Evolutionary conservation across 2,329 filamentous ascomycete genomes (phyloP).

Genomic region (Verticillium alfalfae): DNA sequence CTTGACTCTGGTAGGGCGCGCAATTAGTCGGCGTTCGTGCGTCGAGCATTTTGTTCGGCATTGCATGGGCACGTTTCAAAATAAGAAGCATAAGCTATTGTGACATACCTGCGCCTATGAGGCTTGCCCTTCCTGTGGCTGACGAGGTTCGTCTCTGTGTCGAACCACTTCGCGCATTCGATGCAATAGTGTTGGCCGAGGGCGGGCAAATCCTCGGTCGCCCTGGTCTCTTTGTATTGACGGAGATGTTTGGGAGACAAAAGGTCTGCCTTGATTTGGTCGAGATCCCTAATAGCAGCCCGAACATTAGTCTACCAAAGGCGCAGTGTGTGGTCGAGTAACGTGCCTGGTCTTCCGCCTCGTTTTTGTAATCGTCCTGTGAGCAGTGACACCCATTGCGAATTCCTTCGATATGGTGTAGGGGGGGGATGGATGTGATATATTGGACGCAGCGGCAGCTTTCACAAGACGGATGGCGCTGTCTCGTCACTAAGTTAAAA

Average conservation of each 20-base stretch:
- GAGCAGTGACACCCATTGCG: constrained; percentile 64
- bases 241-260: constrained; percentile 72
- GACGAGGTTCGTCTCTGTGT: constrained; percentile 70
- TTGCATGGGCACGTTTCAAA: too few species aligned
- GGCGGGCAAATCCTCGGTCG: constrained; percentile 79
- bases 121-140: constrained; percentile 82
- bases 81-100: neutral
- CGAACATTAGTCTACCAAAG: constrained; percentile 24
- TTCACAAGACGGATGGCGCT: too few species aligned
- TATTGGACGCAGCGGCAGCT: neutral
- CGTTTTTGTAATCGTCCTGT: constrained; percentile 67
- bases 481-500: neutral
- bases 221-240: constrained; percentile 73
- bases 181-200: constrained; percentile 83
- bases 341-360: constrained; percentile 62
- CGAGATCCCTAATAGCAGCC: constrained; percentile 67
- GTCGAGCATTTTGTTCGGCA: neutral
- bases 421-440: neutral
- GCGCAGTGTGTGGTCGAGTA: neutral
- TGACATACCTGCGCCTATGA: constrained; percentile 75
- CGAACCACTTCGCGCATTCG: constrained; percentile 95
- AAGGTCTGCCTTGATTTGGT: constrained; percentile 85
- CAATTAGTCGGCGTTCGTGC: neutral
- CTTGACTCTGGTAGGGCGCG: constrained; percentile 56
- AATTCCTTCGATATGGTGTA: neutral